These are phyloP conservation scores for Sphagnurus paluster DNA, from an alignment of 1,284 basidiomycete genomes.

Conservation along the genomic window DNA sequence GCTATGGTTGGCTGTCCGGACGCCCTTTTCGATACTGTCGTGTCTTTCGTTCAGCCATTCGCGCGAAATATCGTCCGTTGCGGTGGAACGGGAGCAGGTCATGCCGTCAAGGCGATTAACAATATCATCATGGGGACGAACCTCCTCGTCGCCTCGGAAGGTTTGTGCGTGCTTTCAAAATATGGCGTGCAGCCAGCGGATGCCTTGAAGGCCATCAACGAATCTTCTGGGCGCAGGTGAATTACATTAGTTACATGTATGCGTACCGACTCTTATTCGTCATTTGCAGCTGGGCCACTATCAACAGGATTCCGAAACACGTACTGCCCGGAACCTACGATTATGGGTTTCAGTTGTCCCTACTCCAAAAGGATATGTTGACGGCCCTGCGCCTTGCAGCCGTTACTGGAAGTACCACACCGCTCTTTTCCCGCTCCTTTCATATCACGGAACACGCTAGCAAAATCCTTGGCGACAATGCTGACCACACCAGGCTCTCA, in stretches of 20 bases:
- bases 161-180: conserved; percentile 9
- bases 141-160: conserved; percentile 9
- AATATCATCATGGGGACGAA: conserved; percentile 14
- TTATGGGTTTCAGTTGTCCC: conserved; percentile 12
- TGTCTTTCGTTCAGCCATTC: background rate
- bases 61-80: conserved; percentile 8
- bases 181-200: conserved; percentile 6
- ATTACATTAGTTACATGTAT: no score
- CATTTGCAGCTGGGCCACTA: conserved; percentile 14
- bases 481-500: conserved; percentile 10
- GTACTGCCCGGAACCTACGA: conserved; percentile 13
- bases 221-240: conserved; percentile 15
- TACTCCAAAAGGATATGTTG: conserved; percentile 15
- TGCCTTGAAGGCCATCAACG: conserved; percentile 10
- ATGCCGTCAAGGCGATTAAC: conserved; percentile 14
- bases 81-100: conserved; percentile 12
- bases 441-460: conserved; percentile 5
- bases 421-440: conserved; percentile 11
- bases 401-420: conserved; percentile 7
- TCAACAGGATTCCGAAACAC: conserved; percentile 6
- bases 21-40: background rate
- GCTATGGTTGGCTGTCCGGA: conserved; percentile 13
- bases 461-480: background rate
- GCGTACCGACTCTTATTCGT: no score
- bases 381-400: conserved; percentile 13